Conservation (phyloP, 2,329 filamentous ascomycete species). For the Lachnellula hyalina region DNA sequence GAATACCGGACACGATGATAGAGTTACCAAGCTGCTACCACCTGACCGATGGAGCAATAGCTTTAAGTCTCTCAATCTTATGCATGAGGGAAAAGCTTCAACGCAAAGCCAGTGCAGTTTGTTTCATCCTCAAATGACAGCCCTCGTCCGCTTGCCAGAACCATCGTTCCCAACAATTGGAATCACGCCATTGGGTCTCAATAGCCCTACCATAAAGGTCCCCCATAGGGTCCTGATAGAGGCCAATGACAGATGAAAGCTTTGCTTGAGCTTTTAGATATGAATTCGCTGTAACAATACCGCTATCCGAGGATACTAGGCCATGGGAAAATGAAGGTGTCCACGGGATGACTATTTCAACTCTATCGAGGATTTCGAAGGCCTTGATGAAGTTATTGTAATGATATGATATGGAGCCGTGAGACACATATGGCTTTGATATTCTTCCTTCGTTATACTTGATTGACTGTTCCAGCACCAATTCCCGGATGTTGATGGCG, state of each 20-base stretch:
- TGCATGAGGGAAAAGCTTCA: not conserved
- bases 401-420: not conserved
- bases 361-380: not conserved
- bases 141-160: slow-evolving; percentile 2
- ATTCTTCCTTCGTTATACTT: not conserved
- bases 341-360: not conserved
- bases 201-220: not conserved
- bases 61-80: not conserved
- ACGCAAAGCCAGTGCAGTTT: not conserved
- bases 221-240: not conserved
- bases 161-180: not conserved
- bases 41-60: not conserved
- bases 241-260: not conserved
- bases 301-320: not conserved
- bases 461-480: not conserved
- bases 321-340: not conserved
- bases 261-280: not conserved
- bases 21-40: slow-evolving; percentile 1
- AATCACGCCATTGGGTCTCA: not conserved
- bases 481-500: not conserved
- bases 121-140: not conserved
- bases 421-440: not conserved
- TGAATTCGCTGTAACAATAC: not conserved
- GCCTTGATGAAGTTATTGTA: not conserved
- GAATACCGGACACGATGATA: slow-evolving; percentile 12